Base-by-base conservation (phyloP, 257 asterid genomes). In the Haberlea rhodopensis region DNA sequence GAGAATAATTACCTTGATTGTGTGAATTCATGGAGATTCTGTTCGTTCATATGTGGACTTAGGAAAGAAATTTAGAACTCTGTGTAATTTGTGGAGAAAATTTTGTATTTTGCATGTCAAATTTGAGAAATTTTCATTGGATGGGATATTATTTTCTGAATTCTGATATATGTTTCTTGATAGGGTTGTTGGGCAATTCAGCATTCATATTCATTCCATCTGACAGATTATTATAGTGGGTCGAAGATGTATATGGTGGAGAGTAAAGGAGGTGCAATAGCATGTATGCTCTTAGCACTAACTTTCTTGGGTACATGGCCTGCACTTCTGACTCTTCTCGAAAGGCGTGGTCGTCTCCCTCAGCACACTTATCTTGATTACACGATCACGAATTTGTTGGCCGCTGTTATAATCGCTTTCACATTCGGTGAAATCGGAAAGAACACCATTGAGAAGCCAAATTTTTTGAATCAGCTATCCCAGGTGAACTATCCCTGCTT, bases 291-390 rank as follows among this genome's bases (percentile, higher is more conserved):
- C 11, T 59, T 92, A 8, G 70, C 97, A 31, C 61, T 92, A 56
- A 63, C 80, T 2, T 85, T 92, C 84, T 75, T 92, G 79, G 99
- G 99, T 5, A 92, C 99, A 52, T 92, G 99, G 99, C 99, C 99
- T 40, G 99, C 99, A 0, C 16, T 92, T 67, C 15, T 92, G 45
- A 89, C 97, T 16, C 86, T 89, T 6, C 84, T 92, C 0, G 99
- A 92, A 63, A 80, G 99, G 72, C 82, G 95, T 0, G 99, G 99
- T 1, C 99, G 99, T 34, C 87, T 92, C 31, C 99, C 99, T 70
- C 97, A 92, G 66, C 97, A 92, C 68, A 89, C 91, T 22, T 92
- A 89, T 55, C 97, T 92, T 29, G 99, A 92, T 82, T 92, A 92
- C 69, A 71, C 99, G 0, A 59, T 85, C 81, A 87, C 97, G 0